Base-by-base conservation (phyloP, 2,329 filamentous ascomycete genomes). In the Monosporascus sp. region DNA sequence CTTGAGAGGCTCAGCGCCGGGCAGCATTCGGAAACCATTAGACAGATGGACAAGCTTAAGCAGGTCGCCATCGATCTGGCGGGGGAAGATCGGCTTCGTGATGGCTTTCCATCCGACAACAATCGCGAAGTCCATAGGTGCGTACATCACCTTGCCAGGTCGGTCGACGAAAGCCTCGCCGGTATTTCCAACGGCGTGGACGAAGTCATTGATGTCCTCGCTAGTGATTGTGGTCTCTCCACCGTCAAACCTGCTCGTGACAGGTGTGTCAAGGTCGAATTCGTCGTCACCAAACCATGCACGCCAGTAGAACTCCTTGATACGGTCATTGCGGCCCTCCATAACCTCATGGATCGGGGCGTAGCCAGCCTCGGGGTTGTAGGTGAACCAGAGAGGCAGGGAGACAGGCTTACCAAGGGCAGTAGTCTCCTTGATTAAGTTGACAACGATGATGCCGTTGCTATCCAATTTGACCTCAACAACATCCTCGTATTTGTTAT, bases 61-160 rank as follows among this genome's bases (percentile, higher is more conserved):
- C 51, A 99, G 78, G 68, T 99, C 94, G 60, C 95, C 94, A 63
- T 99, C 94, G 64, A 99, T 97, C 57, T 86, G 90, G 62, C 91
- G 87, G 60, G 94, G 94, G 81, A 99, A 99, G 72, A 99, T 99
- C 16, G 94, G 94, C 81, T 97, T 97, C 11, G 92, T 99, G 67
- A 99, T 99, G 44, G 94, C 94, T 77, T 99, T 97, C 92, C 92
- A 97, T 58, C 92, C 92, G 49, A 95, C 88, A n/a, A 97, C 92
- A 61, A 97, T 96, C 60, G 92, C 92, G 66, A 96, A 99, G 73
- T 99, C 94, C 94, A 99, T 99, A 35, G 95, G 94, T 7, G 94
- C 94, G 63, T 88, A 93, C 59, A 97, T 89, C 58, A 89, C 86
- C 78, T 97, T 97, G 61, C 91, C 93, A 45, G 92, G 93, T 48